phyloP scores from a whole-genome alignment of 2,329 filamentous ascomycete genomes.

The Xylogone sp. region DNA sequence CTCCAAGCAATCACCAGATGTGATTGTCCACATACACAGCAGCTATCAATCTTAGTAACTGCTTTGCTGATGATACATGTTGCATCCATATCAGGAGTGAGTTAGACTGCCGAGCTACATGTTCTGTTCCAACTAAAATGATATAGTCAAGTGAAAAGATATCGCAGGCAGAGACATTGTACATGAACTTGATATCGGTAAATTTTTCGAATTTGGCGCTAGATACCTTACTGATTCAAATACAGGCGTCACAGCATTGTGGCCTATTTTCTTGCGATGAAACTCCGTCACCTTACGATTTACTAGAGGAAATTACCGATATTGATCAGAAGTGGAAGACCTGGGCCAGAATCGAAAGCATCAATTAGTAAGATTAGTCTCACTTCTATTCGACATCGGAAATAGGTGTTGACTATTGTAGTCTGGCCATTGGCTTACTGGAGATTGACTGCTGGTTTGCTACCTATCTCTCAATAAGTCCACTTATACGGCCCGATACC shows the following conservation, averaged over 20 bases:
- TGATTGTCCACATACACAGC: not conserved
- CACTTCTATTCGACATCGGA: not conserved
- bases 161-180: slow-evolving; percentile 40
- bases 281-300: slow-evolving; percentile 34
- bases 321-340: slow-evolving; percentile 45
- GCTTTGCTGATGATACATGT: not conserved
- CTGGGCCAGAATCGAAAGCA: slow-evolving; percentile 48
- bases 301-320: slow-evolving; percentile 38
- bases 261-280: slow-evolving; percentile 46
- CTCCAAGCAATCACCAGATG: not conserved
- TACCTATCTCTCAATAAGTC: slow-evolving; percentile 13
- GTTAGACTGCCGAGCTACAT: not conserved
- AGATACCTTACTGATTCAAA: slow-evolving; percentile 1
- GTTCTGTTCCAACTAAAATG: not conserved
- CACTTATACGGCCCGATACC: slow-evolving; percentile 14
- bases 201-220: slow-evolving; percentile 3
- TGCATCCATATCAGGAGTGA: not conserved
- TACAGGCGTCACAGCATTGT: slow-evolving; percentile 42
- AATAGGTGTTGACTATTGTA: slow-evolving; percentile 1
- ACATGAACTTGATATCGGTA: slow-evolving; percentile 44
- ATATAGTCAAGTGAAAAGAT: not conserved
- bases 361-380: slow-evolving; percentile 35
- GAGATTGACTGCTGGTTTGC: slow-evolving; percentile 22
- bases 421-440: slow-evolving; percentile 15
- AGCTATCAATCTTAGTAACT: not conserved